Percentiles rank a stretch among this genome's conserved stretches.
These are phyloP conservation scores for Yamadazyma sp. DNA, from an alignment of 1,139 yeast species.

Conservation along the genomic window DNA sequence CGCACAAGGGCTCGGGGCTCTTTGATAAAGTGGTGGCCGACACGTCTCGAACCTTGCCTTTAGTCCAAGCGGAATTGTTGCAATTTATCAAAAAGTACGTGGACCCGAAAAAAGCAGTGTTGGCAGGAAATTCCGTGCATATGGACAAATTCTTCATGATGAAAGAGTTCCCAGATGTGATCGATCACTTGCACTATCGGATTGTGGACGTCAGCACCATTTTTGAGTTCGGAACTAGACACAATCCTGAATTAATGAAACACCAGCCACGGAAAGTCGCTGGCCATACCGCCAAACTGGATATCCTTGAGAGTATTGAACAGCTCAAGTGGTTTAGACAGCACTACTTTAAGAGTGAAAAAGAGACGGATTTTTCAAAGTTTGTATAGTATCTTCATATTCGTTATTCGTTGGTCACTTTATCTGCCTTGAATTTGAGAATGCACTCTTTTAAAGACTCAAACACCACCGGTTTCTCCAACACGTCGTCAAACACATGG, in stretches of 20 bases:
- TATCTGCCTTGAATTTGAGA: conserved; percentile 23
- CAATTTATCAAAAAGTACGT: conserved; percentile 59
- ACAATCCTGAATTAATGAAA: conserved; percentile 62
- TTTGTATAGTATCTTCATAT: not conserved
- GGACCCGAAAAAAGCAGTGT: conserved; percentile 54
- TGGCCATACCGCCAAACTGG: conserved; percentile 83
- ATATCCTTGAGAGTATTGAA: conserved; percentile 82
- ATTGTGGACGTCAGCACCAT: conserved; percentile 85
- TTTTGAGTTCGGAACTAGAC: conserved; percentile 76
- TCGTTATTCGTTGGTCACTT: conserved; percentile 18
- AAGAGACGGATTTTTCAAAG: conserved; percentile 13
- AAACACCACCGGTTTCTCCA: conserved; percentile 71
- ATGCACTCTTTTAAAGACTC: conserved; percentile 25
- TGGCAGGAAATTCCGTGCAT: conserved; percentile 92
- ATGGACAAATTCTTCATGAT: conserved; percentile 87
- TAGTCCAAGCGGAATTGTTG: conserved; percentile 66
- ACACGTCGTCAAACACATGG: conserved; percentile 64
- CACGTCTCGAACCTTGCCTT: conserved; percentile 47
- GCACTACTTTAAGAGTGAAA: conserved; percentile 49
- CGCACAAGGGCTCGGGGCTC: conserved; percentile 79
- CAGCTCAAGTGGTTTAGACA: conserved; percentile 79
- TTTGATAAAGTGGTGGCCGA: conserved; percentile 65
- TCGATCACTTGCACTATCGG: conserved; percentile 76
- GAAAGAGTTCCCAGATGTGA: conserved; percentile 75
- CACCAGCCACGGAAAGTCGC: conserved; percentile 62